Conservation (phyloP, 2,329 filamentous ascomycete species). For the Phialocephala sp. region DNA sequence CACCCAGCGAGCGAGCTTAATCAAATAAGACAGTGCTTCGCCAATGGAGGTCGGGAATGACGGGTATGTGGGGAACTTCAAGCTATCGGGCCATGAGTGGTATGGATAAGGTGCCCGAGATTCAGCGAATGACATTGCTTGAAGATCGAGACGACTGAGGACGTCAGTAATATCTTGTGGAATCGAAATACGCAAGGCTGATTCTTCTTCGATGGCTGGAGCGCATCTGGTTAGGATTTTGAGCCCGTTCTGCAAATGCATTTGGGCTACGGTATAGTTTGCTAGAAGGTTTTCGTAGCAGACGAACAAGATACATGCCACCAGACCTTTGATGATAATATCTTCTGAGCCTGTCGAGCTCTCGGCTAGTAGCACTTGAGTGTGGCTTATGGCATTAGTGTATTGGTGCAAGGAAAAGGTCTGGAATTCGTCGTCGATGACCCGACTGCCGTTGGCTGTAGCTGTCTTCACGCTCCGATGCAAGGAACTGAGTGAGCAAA, state of each 20-base stretch:
- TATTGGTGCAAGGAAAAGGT: constrained; percentile 27
- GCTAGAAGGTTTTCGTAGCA: constrained; percentile 30
- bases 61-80: not conserved
- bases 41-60: not conserved
- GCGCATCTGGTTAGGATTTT: constrained; percentile 20
- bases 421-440: not conserved
- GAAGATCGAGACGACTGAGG: constrained; percentile 28
- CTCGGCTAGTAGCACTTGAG: constrained; percentile 19
- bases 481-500: constrained; percentile 30
- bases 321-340: constrained; percentile 25
- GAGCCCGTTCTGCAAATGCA: constrained; percentile 31
- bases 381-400: constrained; percentile 24
- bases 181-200: not conserved
- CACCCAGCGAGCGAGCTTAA: not conserved
- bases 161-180: constrained; percentile 23
- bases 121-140: constrained; percentile 27
- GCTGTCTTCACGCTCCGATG: constrained; percentile 15
- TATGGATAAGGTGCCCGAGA: constrained; percentile 21
- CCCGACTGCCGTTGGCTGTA: not conserved
- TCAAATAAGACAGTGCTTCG: not conserved
- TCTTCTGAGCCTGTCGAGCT: constrained; percentile 17
- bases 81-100: not conserved
- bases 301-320: constrained; percentile 31
- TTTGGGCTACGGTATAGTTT: constrained; percentile 19
- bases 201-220: not conserved